phyloP scores from a whole-genome alignment of 139 green algal genomes.

The Ettlia oleoabundans region DNA sequence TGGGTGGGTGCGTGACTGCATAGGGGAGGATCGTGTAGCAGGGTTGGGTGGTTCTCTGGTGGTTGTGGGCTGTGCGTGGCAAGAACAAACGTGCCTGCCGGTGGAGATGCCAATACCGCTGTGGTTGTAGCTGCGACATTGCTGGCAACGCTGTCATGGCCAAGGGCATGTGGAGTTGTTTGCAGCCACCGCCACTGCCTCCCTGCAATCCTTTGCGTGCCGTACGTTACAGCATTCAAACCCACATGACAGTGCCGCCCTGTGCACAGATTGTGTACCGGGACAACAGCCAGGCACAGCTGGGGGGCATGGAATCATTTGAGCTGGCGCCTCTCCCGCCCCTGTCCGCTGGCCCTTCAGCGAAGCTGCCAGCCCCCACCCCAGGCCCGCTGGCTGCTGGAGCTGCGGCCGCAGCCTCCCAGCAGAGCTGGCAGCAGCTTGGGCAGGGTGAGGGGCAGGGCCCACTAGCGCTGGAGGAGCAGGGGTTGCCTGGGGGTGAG shows the following conservation, averaged over 20 bases:
- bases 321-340: not conserved
- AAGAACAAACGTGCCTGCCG: too few species aligned
- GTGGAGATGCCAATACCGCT: too few species aligned
- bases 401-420: not conserved
- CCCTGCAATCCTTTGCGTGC: too few species aligned
- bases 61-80: too few species aligned
- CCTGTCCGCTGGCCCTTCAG: too few species aligned
- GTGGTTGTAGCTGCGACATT: too few species aligned
- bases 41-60: not conserved
- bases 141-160: too few species aligned
- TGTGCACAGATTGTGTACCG: not conserved
- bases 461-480: not conserved
- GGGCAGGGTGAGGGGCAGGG: not conserved
- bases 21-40: not conserved
- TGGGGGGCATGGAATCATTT: constrained; percentile 17
- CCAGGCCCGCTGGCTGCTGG: not conserved
- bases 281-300: constrained; percentile 7
- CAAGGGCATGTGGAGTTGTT: too few species aligned
- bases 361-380: too few species aligned
- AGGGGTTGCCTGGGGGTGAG: not conserved
- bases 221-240: not conserved
- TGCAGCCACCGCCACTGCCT: too few species aligned
- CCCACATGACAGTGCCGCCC: not conserved
- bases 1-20: not conserved
- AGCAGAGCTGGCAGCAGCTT: not conserved